Percentiles rank a stretch among this genome's conserved stretches.
Evolutionary conservation across 306 rosid genomes (phyloP).

Genomic region (Dryas alaskensis): DNA sequence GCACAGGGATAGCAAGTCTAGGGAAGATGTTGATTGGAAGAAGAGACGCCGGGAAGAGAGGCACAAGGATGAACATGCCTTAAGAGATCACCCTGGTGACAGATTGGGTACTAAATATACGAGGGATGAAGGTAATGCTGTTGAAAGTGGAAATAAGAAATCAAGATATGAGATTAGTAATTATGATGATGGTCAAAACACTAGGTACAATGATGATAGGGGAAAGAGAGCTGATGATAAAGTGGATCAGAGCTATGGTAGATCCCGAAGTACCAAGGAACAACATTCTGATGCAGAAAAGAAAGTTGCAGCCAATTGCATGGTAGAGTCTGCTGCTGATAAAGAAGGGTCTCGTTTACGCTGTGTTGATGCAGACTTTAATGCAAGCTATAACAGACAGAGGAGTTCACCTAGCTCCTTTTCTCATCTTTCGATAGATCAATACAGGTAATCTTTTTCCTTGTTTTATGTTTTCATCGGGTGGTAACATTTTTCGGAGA

Average conservation of each 20-base stretch:
- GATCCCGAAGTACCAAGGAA: not conserved
- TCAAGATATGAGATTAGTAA: not conserved
- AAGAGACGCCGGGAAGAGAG: not conserved
- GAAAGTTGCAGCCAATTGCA: not conserved
- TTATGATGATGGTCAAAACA: not conserved
- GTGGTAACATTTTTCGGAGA: not conserved
- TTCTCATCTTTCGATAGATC: too few species aligned
- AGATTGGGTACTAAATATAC: not conserved
- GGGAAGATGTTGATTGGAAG: not conserved
- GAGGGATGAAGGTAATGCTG: not conserved
- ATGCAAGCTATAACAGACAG: not conserved
- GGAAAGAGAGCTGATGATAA: not conserved
- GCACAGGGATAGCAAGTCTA: not conserved
- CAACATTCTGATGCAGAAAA: not conserved
- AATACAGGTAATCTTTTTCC: too few species aligned
- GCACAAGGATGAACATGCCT: not conserved
- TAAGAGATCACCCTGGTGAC: not conserved
- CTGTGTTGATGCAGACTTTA: not conserved
- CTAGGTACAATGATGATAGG: not conserved
- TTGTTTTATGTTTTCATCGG: too few species aligned
- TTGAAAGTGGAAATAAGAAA: not conserved
- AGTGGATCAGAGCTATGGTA: not conserved
- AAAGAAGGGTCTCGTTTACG: too few species aligned
- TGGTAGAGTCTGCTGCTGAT: not conserved
- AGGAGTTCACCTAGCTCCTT: not conserved